phyloP scores from a whole-genome alignment of 495 filamentous ascomycete species.

The Cercophora newfieldiana region DNA sequence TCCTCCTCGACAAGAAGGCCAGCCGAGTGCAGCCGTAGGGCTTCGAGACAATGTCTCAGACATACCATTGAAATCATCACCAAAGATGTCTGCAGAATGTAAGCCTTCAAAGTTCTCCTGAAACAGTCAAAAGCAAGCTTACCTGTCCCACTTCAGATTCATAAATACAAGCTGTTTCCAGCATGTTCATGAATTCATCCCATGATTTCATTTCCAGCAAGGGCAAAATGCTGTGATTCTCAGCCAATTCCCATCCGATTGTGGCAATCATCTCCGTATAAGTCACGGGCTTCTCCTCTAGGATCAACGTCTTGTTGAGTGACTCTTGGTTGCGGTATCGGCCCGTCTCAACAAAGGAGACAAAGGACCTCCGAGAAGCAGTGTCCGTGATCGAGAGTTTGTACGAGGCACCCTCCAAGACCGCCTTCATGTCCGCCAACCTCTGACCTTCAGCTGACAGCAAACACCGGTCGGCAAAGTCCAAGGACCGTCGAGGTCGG shows the following conservation, averaged over 20 bases:
- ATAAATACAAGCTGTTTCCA: slow-evolving; percentile 35
- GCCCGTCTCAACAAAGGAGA: slow-evolving; percentile 27
- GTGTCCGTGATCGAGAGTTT: slow-evolving; percentile 30
- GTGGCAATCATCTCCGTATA: slow-evolving; percentile 37
- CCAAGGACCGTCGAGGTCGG: slow-evolving; percentile 24
- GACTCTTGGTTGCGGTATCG: slow-evolving; percentile 31
- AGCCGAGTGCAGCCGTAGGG: slow-evolving; percentile 29
- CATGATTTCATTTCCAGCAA: slow-evolving; percentile 32
- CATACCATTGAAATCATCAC: slow-evolving; percentile 36
- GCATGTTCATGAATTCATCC: slow-evolving; percentile 34
- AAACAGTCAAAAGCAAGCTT: slow-evolving; percentile 1
- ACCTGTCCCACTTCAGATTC: slow-evolving; percentile 36
- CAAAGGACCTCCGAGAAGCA: slow-evolving; percentile 19
- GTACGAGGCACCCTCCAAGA: slow-evolving; percentile 31
- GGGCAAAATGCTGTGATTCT: slow-evolving; percentile 25
- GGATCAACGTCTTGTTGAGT: slow-evolving; percentile 20
- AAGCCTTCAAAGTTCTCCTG: not conserved
- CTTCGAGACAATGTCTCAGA: slow-evolving; percentile 34
- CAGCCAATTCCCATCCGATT: slow-evolving; percentile 42
- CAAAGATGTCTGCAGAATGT: slow-evolving; percentile 29
- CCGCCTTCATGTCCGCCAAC: slow-evolving; percentile 33
- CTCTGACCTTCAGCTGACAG: slow-evolving; percentile 31
- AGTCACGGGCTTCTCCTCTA: slow-evolving; percentile 24
- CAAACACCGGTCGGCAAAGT: slow-evolving; percentile 27
- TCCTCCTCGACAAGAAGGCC: slow-evolving; percentile 18